Base-by-base conservation (phyloP, 371 early-diverging fungal genomes). In the Rhizomucor miehei region DNA sequence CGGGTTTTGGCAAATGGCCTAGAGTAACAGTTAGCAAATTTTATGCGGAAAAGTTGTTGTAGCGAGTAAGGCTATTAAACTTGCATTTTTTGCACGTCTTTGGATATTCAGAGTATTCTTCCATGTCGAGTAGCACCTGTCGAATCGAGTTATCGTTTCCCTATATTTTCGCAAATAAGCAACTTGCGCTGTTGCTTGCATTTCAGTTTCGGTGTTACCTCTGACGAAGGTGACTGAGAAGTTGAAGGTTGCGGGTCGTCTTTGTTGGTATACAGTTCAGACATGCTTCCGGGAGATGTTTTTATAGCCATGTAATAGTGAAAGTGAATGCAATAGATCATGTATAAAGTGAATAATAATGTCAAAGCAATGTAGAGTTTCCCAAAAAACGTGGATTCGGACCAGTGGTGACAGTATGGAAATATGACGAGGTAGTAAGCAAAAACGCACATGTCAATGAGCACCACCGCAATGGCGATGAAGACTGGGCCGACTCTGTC, bases 1-100 rank as follows among this genome's bases (percentile, higher is more conserved):
- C 92, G 10, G 97, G 93, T 66, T 93, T 94, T 3, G 88, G 87
- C 16, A 83, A 60, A 23, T 71, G 73, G 52, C 85, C 85, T 85
- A 61, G 13, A 20, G 29, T 44, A 29, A 9, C 17, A 50, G 51
- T 21, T 20, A 53, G 16, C 20, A 20, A 6, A 41, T 2, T 21
- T 40, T 21, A 23, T 41, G 13, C 19, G 19, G 24, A 23, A 16
- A 1, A n/a, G 19, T 40, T 1, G 20, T 3, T 24, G 36, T 36
- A 17, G 23, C 6, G 10, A n/a, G 19, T 12, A 14, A 6, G 11
- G 9, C 11, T 3, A 11, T 5, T 13, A 5, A 23, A 43, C 57
- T 48, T 74, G 70, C 81, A 79, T 61, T 81, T 81, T 65, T 71
- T 75, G 52, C 81, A 79, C 9, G 69, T 67, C 44, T 75, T 67